A percentile compares a stretch with the other conserved stretches of the same genome.
Conservation (phyloP, 2,329 filamentous ascomycete genomes). For the Claviceps quebecensis region DNA sequence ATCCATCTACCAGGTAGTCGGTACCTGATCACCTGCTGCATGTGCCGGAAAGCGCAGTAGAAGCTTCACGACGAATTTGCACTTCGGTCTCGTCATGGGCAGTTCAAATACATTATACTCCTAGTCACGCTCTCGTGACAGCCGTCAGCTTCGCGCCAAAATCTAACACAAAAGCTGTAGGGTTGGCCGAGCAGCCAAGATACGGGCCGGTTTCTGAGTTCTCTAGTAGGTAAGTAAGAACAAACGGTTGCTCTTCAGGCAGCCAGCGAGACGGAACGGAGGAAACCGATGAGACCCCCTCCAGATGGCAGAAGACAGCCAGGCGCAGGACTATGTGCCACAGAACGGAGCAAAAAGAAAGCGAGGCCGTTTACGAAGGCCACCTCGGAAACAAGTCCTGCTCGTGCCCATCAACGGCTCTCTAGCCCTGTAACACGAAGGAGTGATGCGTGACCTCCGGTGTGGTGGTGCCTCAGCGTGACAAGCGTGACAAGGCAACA, state of each 20-base stretch:
- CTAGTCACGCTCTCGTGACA: constrained; percentile 10
- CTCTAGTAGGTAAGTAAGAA: background rate
- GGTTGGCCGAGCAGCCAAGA: background rate
- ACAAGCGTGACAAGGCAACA: background rate
- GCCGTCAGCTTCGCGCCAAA: background rate
- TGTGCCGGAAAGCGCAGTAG: background rate
- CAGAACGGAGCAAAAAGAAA: constrained; percentile 3
- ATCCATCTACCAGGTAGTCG: too few relatives aligned
- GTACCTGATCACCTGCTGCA: background rate
- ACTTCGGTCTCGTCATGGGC: too few relatives aligned
- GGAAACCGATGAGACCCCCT: constrained; percentile 1
- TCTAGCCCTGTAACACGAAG: background rate
- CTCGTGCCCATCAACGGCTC: background rate
- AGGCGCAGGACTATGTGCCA: background rate
- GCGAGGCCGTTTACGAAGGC: background rate
- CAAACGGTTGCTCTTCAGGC: constrained; percentile 5
- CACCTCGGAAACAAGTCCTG: background rate
- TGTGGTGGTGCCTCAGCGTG: background rate
- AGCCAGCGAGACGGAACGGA: constrained; percentile 1
- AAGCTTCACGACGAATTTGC: background rate
- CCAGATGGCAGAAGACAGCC: constrained; percentile 1
- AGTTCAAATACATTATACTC: background rate
- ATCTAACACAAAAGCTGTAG: background rate
- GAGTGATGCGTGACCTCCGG: background rate
- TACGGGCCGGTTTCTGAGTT: background rate